Evolutionary conservation across 352 stramenopile genomes (phyloP).

Genomic region (Globisporangium barbulae): DNA sequence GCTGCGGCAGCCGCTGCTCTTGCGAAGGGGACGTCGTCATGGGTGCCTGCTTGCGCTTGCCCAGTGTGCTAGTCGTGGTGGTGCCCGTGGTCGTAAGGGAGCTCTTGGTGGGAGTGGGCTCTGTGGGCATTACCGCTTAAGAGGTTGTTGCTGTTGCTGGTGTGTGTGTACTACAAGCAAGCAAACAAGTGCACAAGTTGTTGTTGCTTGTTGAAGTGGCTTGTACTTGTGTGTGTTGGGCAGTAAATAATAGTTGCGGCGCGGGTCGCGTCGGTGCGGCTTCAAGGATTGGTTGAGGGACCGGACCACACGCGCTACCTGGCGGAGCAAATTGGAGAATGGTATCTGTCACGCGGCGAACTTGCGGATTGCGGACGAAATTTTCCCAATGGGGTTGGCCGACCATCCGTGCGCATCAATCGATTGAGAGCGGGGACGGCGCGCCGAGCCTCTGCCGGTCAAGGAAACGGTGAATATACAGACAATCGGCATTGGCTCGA

Average conservation of each 20-base stretch:
- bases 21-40: background rate
- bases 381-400: background rate
- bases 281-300: background rate
- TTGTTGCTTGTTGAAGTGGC: background rate
- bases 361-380: background rate
- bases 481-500: background rate
- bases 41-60: constrained; percentile 6
- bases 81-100: background rate
- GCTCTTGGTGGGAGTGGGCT: background rate
- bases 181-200: background rate
- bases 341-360: background rate
- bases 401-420: background rate
- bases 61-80: constrained; percentile 2
- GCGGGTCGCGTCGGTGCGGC: background rate
- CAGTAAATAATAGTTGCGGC: constrained; percentile 13
- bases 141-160: background rate
- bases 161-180: background rate
- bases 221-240: background rate
- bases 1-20: background rate
- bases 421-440: constrained; percentile 5
- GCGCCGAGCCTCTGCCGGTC: constrained; percentile 7
- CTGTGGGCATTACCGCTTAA: background rate
- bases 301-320: background rate
- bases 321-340: background rate
- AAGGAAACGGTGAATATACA: background rate